Evolutionary conservation across 768 basidiomycete genomes (phyloP), one percentile per base, ranked within the genome.

Genomic region (Mycena olivaceomarginata): DNA sequence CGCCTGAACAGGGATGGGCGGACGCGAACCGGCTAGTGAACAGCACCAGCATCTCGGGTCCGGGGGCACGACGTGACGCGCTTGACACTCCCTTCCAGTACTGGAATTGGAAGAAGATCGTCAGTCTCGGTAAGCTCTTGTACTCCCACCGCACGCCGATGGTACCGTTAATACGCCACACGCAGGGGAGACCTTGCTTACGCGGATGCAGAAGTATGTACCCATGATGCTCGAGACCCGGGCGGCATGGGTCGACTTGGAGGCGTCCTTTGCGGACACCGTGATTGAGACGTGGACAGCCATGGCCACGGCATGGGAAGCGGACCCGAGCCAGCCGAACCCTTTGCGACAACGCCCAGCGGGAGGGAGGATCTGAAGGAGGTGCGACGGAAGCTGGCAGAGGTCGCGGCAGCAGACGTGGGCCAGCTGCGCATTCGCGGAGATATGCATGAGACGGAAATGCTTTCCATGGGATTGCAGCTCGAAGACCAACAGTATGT

Each of bases 21-120:
- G 84, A 31, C 31, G 31, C 31, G 31, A 88, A 89, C 73, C 74
- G 78, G 31, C 31, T 31, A 31, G 31, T 85, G 4, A 70, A 77
- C 1, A 87, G 86, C 65, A 88, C 86, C 0, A 78, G 78, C 12
- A 85, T 88, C 43, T 88, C 88, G 87, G 86, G 85, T 3, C 81
- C 80, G 11, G 81, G 68, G 0, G 31, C 68, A 8, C 67, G 74
- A 1, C 60, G 68, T 4, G 74, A 75, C 16, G 20, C 62, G 1
- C 45, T 75, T 6, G 59, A 75, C 67, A 43, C 10, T 31, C 67
- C 63, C 20, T 75, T 75, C 60, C 59, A 75, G 9, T 66, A 74
- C 41, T 51, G 25, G 57, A 74, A 74, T 31, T 67, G 53, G 51
- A 73, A 74, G 39, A 74, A 74, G 31, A 74, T 43, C 1, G 20